Percentiles rank a stretch among this genome's conserved stretches.
Conservation (phyloP, 306 rosid species). For the Myrica gale region DNA sequence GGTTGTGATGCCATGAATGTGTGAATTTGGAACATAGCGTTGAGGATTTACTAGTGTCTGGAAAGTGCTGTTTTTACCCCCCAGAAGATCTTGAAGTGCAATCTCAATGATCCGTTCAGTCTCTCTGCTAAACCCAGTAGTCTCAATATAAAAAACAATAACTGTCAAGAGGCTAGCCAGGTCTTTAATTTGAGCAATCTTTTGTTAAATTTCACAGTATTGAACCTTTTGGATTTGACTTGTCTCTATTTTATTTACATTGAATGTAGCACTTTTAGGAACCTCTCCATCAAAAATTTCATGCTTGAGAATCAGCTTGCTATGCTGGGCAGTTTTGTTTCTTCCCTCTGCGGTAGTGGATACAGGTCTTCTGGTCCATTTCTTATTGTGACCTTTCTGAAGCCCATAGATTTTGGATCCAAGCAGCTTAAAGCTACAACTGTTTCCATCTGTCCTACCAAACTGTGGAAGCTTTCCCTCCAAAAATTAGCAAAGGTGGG, state of each 20-base stretch:
- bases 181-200: conserved; percentile 58
- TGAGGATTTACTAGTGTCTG: conserved; percentile 86
- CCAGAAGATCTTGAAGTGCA: conserved; percentile 74
- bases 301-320: conserved; percentile 35
- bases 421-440: conserved; percentile 40
- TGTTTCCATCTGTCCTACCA: conserved; percentile 41
- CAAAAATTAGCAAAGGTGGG: conserved; percentile 53
- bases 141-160: conserved; percentile 71
- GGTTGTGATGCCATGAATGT: conserved; percentile 58
- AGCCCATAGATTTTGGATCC: conserved; percentile 49
- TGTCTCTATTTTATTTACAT: conserved; percentile 48
- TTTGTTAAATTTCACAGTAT: conserved; percentile 43
- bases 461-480: conserved; percentile 49
- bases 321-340: conserved; percentile 30
- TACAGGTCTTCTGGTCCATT: conserved; percentile 71
- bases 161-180: conserved; percentile 52
- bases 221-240: conserved; percentile 51
- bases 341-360: conserved; percentile 61
- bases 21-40: conserved; percentile 46
- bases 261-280: conserved; percentile 44
- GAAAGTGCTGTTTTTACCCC: conserved; percentile 86
- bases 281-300: conserved; percentile 54
- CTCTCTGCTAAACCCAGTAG: conserved; percentile 68
- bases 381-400: conserved; percentile 57
- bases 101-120: conserved; percentile 65